phyloP scores from a whole-genome alignment of 257 asterid genomes.

The Dorcoceras hygrometricum region DNA sequence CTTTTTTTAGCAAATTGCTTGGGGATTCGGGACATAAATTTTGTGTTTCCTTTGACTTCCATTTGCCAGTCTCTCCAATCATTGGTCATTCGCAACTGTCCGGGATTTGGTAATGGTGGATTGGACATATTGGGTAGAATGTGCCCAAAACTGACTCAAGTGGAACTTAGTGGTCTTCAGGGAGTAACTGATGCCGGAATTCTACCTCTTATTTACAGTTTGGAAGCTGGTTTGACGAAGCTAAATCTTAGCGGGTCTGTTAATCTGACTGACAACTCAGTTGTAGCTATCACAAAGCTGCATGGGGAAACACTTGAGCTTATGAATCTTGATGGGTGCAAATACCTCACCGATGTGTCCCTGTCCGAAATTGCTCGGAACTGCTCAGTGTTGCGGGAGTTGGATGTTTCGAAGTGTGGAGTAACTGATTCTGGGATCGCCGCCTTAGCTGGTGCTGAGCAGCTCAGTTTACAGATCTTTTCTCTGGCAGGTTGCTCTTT shows the following conservation, averaged over 20 bases:
- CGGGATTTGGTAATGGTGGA: conserved; percentile 62
- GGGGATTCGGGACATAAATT: conserved; percentile 54
- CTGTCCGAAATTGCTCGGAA: conserved; percentile 49
- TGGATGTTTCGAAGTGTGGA: conserved; percentile 57
- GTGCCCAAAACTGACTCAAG: conserved; percentile 58
- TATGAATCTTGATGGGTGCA: conserved; percentile 75
- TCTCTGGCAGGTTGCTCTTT: conserved; percentile 63
- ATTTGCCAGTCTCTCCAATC: conserved; percentile 53
- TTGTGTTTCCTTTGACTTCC: conserved; percentile 34
- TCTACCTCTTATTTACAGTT: conserved; percentile 50
- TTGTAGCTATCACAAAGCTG: conserved; percentile 45
- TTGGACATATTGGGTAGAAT: conserved; percentile 47
- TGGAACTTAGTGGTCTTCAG: conserved; percentile 53
- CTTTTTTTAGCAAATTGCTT: conserved; percentile 62
- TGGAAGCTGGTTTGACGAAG: conserved; percentile 60
- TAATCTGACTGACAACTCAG: conserved; percentile 55
- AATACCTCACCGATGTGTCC: conserved; percentile 51
- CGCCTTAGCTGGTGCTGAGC: conserved; percentile 49
- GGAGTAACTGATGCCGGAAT: conserved; percentile 66
- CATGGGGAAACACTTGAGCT: conserved; percentile 66
- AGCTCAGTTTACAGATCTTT: conserved; percentile 51
- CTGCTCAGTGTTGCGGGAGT: conserved; percentile 57
- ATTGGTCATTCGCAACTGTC: conserved; percentile 64
- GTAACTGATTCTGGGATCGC: conserved; percentile 67
- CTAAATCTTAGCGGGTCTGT: conserved; percentile 67